phyloP scores from a whole-genome alignment of 306 rosid genomes.

The Lagenaria siceraria region DNA sequence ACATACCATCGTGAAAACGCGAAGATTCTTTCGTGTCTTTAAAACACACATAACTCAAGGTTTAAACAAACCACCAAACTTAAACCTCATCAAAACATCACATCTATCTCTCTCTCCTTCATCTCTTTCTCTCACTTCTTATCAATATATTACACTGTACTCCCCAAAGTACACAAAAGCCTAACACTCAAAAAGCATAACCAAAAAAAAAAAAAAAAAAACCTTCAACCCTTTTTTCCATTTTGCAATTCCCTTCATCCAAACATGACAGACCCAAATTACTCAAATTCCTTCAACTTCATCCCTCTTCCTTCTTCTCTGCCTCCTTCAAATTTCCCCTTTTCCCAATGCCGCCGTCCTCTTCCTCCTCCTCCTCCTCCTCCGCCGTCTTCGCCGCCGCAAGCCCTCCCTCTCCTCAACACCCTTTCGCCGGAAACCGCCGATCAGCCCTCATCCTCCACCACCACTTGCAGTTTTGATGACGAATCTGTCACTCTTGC shows the following conservation, averaged over 20 bases:
- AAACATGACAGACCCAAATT: slow-evolving; percentile 49
- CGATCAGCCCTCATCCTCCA: slow-evolving; percentile 15
- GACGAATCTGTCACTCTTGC: slow-evolving; percentile 28
- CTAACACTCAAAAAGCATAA: neutral
- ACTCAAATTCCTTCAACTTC: slow-evolving; percentile 38
- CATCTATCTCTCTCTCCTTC: slow-evolving; percentile 11
- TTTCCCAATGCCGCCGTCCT: neutral
- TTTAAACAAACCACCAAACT: neutral
- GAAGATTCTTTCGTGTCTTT: neutral
- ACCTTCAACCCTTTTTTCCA: neutral
- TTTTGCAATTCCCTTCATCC: neutral
- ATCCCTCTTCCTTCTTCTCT: slow-evolving; percentile 24
- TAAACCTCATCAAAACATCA: neutral
- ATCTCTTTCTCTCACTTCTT: slow-evolving; percentile 4
- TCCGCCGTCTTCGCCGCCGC: slow-evolving; percentile 19
- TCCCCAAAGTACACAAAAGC: slow-evolving; percentile 9
- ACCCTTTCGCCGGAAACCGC: slow-evolving; percentile 17
- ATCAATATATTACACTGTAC: neutral
- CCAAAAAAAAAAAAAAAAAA: neutral
- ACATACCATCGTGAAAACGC: neutral
- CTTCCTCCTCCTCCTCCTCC: neutral
- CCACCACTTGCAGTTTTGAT: neutral
- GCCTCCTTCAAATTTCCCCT: slow-evolving; percentile 6
- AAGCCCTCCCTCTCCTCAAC: slow-evolving; percentile 63
- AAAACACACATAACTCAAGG: neutral